Conservation (phyloP, 768 basidiomycete genomes). For the Lactifluus rugatus region DNA sequence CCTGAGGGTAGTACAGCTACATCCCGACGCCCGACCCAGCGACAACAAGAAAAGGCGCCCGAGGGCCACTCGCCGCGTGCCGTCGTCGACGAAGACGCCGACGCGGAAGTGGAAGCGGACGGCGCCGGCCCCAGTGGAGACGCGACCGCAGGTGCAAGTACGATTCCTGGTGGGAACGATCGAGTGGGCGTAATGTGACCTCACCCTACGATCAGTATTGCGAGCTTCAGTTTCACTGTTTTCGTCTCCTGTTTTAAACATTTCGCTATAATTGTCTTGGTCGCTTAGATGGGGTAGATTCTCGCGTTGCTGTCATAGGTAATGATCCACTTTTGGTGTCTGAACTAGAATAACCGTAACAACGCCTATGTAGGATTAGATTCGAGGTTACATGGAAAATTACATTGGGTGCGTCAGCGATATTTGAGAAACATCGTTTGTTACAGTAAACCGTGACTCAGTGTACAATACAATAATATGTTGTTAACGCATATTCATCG, state of each 20-base stretch:
- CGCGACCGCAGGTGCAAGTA: background rate
- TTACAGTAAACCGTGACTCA: no score
- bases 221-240: background rate
- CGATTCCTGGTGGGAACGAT: background rate
- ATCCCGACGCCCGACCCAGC: slow-evolving; percentile 41
- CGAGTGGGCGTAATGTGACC: background rate
- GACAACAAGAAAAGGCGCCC: slow-evolving; percentile 67
- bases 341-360: no score
- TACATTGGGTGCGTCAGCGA: no score
- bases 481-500: no score
- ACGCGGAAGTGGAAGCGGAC: slow-evolving; percentile 19
- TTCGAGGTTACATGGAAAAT: no score
- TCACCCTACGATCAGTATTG: background rate
- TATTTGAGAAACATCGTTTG: no score
- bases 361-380: no score
- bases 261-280: background rate
- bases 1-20: slow-evolving; percentile 26
- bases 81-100: slow-evolving; percentile 1
- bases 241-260: background rate
- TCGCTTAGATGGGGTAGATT: background rate
- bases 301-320: background rate
- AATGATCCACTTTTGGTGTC: background rate
- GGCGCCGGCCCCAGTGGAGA: slow-evolving; percentile 15
- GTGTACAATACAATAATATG: no score
- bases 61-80: slow-evolving; percentile 39